Evolutionary conservation across 805 yeast genomes (phyloP).

Genomic region (Jamesozyma lodderae): DNA sequence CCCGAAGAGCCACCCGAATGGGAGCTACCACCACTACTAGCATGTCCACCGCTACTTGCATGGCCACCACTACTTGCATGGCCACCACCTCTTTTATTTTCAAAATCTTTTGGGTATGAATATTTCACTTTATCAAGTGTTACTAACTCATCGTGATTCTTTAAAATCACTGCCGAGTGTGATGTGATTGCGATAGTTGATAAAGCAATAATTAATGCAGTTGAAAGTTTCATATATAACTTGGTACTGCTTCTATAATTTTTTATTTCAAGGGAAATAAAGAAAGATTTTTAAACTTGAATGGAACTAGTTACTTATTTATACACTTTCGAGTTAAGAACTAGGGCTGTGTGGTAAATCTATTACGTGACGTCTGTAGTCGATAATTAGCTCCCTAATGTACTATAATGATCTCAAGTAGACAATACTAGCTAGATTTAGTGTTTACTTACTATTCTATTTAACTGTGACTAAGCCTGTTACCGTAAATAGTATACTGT

Average conservation of each 20-base stretch:
- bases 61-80: background rate
- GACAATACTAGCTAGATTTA: too few relatives aligned
- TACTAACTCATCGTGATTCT: background rate
- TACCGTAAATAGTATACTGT: too few relatives aligned
- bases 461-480: too few relatives aligned
- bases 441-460: too few relatives aligned
- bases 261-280: background rate
- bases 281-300: too few relatives aligned
- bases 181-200: background rate
- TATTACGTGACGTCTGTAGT: too few relatives aligned
- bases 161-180: background rate
- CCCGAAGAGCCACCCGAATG: background rate
- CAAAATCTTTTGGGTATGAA: background rate
- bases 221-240: background rate
- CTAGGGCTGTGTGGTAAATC: too few relatives aligned
- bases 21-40: background rate
- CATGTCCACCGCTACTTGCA: conserved; percentile 2
- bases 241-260: background rate
- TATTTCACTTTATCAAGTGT: background rate
- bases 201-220: background rate
- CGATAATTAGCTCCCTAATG: too few relatives aligned
- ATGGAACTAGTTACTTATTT: too few relatives aligned
- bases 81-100: conserved; percentile 2
- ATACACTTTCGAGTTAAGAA: too few relatives aligned
- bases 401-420: too few relatives aligned